Conservation (phyloP, 306 rosid species). For the Oxytropis ochrocephala region DNA sequence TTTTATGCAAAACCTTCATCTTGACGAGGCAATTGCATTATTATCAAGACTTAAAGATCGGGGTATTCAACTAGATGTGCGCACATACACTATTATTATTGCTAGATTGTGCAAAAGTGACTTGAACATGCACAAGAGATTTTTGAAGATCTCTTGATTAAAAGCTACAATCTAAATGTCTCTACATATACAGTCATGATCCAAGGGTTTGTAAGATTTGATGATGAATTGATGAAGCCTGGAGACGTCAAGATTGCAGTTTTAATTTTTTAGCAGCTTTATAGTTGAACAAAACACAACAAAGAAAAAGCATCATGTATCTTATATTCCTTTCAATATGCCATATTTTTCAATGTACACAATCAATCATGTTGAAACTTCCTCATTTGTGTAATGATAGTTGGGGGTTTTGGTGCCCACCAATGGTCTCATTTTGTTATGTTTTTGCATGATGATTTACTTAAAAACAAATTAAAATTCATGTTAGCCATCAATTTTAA, state of each 20-base stretch:
- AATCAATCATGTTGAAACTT: too few species aligned
- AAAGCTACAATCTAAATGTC: background rate
- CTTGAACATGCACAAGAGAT: background rate
- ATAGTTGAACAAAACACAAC: too few species aligned
- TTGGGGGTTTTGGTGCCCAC: too few species aligned
- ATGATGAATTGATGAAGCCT: background rate
- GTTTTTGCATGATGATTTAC: too few species aligned
- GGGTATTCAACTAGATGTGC: background rate
- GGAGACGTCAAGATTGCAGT: too few species aligned
- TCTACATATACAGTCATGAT: background rate
- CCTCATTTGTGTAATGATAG: too few species aligned
- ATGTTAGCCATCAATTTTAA: background rate
- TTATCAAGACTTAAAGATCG: background rate
- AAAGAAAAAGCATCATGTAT: too few species aligned
- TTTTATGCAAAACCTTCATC: background rate
- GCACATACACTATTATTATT: background rate
- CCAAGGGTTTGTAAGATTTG: background rate
- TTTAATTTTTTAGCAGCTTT: too few species aligned
- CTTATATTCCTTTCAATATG: too few species aligned
- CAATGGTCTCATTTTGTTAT: too few species aligned
- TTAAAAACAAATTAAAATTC: too few species aligned
- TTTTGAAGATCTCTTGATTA: background rate
- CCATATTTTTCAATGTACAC: too few species aligned
- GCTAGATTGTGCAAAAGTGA: background rate
- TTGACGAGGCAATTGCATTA: background rate